phyloP scores from a whole-genome alignment of 805 yeast species.

The Tanozyma kutaoensis region DNA sequence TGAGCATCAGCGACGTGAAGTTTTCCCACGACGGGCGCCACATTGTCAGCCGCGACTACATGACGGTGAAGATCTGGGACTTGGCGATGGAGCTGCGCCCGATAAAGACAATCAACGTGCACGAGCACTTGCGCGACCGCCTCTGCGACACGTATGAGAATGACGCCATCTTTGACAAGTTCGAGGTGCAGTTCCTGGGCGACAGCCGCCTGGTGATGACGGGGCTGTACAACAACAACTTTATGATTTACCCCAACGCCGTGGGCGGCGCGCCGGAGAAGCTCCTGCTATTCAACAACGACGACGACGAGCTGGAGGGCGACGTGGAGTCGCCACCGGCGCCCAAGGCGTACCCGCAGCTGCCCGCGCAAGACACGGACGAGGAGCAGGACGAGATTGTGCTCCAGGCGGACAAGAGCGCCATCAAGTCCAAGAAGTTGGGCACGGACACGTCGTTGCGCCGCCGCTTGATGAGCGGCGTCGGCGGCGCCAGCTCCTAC shows the following conservation, averaged over 20 bases:
- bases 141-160: constrained; percentile 96
- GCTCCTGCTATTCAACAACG: constrained; percentile 5
- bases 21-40: constrained; percentile 87
- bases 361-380: constrained; percentile 18
- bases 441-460: constrained; percentile 26
- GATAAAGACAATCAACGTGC: constrained; percentile 85
- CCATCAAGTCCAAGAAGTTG: constrained; percentile 71
- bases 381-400: constrained; percentile 47
- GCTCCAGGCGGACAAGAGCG: constrained; percentile 95
- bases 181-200: constrained; percentile 91
- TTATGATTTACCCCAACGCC: constrained; percentile 90
- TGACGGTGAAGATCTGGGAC: constrained; percentile 98
- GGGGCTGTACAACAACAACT: constrained; percentile 93
- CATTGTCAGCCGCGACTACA: constrained; percentile 92
- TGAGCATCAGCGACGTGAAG: constrained; percentile 86
- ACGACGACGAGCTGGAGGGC: constrained; percentile 17
- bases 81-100: constrained; percentile 94
- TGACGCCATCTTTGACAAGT: constrained; percentile 96
- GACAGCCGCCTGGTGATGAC: constrained; percentile 90
- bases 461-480: constrained; percentile 37
- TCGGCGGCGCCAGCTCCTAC: constrained; percentile 32
- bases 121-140: constrained; percentile 85
- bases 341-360: constrained; percentile 13
- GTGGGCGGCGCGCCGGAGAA: constrained; percentile 19
- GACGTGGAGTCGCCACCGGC: constrained; percentile 15